Conservation (phyloP, 2,329 filamentous ascomycete species). For the Hypomyces rosellus region DNA sequence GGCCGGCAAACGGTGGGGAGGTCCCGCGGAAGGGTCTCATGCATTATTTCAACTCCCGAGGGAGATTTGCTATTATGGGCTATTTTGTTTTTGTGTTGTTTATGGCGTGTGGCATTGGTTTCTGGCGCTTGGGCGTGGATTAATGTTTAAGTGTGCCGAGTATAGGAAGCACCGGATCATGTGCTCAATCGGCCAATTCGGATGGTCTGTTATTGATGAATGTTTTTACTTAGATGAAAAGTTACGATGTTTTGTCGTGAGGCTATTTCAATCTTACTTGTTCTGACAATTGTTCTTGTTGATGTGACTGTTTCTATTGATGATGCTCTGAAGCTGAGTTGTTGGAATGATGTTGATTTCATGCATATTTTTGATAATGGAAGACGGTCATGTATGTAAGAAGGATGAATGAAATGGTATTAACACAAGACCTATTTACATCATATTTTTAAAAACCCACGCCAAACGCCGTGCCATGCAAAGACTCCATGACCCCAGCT, state of each 20-base stretch:
- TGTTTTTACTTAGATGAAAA: constrained; percentile 8
- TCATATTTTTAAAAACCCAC: not conserved
- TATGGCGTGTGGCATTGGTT: not conserved
- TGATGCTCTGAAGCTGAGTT: no score
- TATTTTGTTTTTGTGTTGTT: not conserved
- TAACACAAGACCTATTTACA: not conserved
- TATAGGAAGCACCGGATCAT: no score
- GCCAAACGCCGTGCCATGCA: constrained; percentile 30
- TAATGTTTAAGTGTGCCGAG: not conserved
- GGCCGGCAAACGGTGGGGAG: not conserved
- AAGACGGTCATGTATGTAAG: no score
- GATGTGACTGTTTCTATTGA: no score
- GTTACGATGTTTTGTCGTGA: constrained; percentile 1
- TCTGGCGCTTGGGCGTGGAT: constrained; percentile 5
- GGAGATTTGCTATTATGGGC: constrained; percentile 1
- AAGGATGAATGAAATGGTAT: not conserved
- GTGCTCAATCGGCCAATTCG: no score
- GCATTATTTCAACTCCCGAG: not conserved
- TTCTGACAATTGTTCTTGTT: no score
- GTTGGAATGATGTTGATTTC: no score
- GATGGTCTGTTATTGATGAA: no score
- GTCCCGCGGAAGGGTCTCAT: not conserved
- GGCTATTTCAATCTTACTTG: not conserved
- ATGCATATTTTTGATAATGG: no score
- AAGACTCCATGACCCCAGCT: constrained; percentile 4